These are phyloP conservation scores for Furcasterigmium furcatum DNA, from an alignment of 2,329 filamentous ascomycete genomes.

Conservation along the genomic window DNA sequence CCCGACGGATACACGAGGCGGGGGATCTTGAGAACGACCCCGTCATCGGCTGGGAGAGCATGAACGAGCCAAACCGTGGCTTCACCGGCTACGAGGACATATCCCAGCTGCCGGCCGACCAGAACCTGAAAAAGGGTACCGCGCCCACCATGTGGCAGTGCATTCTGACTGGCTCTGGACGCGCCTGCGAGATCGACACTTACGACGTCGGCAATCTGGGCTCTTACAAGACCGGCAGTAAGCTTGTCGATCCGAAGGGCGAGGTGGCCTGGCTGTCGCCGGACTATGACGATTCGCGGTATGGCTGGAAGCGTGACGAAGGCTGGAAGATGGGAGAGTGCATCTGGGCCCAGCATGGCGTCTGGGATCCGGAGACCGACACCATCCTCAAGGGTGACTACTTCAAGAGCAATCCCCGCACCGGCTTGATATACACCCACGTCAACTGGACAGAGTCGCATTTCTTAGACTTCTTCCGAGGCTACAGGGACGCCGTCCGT, in stretches of 20 bases:
- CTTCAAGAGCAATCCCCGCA: slow-evolving; percentile 75
- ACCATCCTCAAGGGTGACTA: slow-evolving; percentile 80
- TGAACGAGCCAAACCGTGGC: slow-evolving; percentile 93
- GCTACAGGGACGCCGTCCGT: slow-evolving; percentile 72
- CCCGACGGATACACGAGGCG: slow-evolving; percentile 81
- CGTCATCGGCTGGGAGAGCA: slow-evolving; percentile 91
- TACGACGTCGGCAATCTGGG: slow-evolving; percentile 95
- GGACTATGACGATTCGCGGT: slow-evolving; percentile 82
- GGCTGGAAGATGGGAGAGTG: slow-evolving; percentile 93
- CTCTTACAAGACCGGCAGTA: slow-evolving; percentile 82
- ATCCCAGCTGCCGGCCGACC: slow-evolving; percentile 76
- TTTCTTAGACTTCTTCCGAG: slow-evolving; percentile 82
- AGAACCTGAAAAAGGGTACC: slow-evolving; percentile 89
- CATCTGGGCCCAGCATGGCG: slow-evolving; percentile 92
- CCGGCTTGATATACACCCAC: slow-evolving; percentile 73
- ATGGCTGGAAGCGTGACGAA: slow-evolving; percentile 85
- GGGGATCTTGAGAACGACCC: slow-evolving; percentile 83
- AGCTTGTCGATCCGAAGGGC: slow-evolving; percentile 84
- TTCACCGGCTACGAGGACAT: slow-evolving; percentile 82
- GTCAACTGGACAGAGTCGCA: slow-evolving; percentile 87
- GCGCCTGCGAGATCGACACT: slow-evolving; percentile 83
- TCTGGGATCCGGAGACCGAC: slow-evolving; percentile 85
- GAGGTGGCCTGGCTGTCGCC: slow-evolving; percentile 78
- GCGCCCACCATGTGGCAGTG: slow-evolving; percentile 93
- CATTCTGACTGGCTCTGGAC: slow-evolving; percentile 85